These are phyloP conservation scores for Venustampulla echinocandica DNA, from an alignment of 495 filamentous ascomycete species.

Conservation along the genomic window DNA sequence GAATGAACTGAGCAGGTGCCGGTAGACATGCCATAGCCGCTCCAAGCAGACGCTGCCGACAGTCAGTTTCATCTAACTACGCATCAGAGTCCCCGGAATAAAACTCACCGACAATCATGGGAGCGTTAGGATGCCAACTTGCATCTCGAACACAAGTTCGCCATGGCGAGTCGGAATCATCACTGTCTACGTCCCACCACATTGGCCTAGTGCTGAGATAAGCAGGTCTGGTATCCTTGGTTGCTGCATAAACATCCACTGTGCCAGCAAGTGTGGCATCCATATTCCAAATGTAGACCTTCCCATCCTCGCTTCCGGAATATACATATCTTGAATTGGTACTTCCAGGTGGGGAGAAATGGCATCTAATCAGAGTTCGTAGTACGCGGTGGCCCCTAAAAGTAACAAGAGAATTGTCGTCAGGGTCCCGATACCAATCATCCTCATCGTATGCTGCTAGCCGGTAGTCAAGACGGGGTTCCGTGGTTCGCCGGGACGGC, in stretches of 20 bases:
- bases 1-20: slow-evolving; percentile 61
- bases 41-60: slow-evolving; percentile 57
- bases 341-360: slow-evolving; percentile 85
- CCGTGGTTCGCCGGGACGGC: slow-evolving; percentile 45
- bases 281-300: slow-evolving; percentile 85
- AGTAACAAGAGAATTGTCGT: slow-evolving; percentile 89
- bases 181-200: slow-evolving; percentile 20
- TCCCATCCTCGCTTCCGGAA: slow-evolving; percentile 78
- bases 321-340: slow-evolving; percentile 92
- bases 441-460: slow-evolving; percentile 59
- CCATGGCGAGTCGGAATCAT: slow-evolving; percentile 39
- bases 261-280: slow-evolving; percentile 79
- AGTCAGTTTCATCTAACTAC: slow-evolving; percentile 1
- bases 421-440: slow-evolving; percentile 63
- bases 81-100: slow-evolving; percentile 7
- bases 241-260: slow-evolving; percentile 68
- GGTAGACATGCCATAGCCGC: slow-evolving; percentile 53
- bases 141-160: slow-evolving; percentile 84
- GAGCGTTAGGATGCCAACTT: slow-evolving; percentile 89
- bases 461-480: slow-evolving; percentile 70
- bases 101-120: slow-evolving; percentile 70
- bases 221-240: slow-evolving; percentile 26
- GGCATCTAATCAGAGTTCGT: slow-evolving; percentile 85
- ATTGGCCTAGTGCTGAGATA: slow-evolving; percentile 24
- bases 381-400: slow-evolving; percentile 84